Conservation (phyloP, 768 basidiomycete genomes). For the Hysterangium stoloniferum region DNA sequence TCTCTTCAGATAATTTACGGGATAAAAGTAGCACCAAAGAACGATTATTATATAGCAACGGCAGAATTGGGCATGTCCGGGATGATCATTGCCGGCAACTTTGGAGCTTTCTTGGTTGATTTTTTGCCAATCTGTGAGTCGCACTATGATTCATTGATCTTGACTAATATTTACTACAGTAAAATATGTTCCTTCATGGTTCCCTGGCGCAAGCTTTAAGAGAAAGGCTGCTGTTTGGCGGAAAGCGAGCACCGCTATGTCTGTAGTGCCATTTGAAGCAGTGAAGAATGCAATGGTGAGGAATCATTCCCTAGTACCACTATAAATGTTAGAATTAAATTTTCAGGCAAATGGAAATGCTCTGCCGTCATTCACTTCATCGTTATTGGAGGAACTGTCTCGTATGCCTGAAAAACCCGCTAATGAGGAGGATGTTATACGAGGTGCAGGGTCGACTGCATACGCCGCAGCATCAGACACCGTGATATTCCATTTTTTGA, state of each 20-base stretch:
- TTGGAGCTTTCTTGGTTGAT: slow-evolving; percentile 5
- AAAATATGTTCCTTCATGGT: slow-evolving; percentile 4
- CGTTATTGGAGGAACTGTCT: background rate
- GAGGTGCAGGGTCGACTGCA: background rate
- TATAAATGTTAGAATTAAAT: background rate
- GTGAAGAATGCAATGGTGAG: background rate
- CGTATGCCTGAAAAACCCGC: background rate
- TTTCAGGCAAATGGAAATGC: background rate
- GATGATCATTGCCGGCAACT: background rate
- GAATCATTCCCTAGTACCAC: background rate
- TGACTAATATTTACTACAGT: background rate
- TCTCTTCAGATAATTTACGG: slow-evolving; percentile 3
- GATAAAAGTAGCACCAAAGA: no score
- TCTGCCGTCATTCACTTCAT: background rate
- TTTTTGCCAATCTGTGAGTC: background rate
- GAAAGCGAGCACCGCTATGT: background rate
- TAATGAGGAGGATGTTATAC: background rate
- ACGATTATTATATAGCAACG: background rate
- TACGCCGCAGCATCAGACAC: background rate
- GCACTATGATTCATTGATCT: background rate
- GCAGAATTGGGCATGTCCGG: background rate
- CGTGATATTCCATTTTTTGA: background rate
- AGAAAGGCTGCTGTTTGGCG: background rate
- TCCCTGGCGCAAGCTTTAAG: background rate
- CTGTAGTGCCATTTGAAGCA: background rate